Conservation (phyloP, 805 yeast species). For the Pichia insulana region DNA sequence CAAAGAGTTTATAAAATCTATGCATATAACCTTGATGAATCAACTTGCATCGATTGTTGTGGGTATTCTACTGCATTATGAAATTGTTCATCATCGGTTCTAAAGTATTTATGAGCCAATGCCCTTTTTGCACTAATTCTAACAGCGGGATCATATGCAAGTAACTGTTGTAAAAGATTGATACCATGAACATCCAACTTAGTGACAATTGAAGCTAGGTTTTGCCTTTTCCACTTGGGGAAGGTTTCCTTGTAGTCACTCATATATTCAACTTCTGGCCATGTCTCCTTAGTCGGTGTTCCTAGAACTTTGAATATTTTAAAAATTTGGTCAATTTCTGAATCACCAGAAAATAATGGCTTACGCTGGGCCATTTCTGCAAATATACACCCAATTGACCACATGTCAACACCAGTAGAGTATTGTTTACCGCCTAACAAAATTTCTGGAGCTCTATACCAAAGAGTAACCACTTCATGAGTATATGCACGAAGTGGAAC, state of each 20-base stretch:
- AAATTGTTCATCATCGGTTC: conserved; percentile 33
- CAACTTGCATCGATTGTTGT: conserved; percentile 30
- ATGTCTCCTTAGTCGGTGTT: conserved; percentile 83
- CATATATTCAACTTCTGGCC: conserved; percentile 90
- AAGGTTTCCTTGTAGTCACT: conserved; percentile 92
- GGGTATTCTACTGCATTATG: conserved; percentile 22
- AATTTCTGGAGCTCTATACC: conserved; percentile 97
- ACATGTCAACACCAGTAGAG: conserved; percentile 96
- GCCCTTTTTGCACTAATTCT: conserved; percentile 94
- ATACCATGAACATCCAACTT: conserved; percentile 76
- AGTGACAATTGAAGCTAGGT: conserved; percentile 65
- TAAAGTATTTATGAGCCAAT: conserved; percentile 78
- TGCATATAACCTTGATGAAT: conserved; percentile 27
- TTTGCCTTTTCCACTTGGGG: conserved; percentile 80
- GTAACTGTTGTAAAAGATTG: conserved; percentile 67
- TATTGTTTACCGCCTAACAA: conserved; percentile 93
- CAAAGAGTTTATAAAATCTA: conserved; percentile 6
- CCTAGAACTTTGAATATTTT: conserved; percentile 88
- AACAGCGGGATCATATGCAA: conserved; percentile 87
- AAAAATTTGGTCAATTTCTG: conserved; percentile 95
- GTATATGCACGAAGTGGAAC: conserved; percentile 95
- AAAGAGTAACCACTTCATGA: conserved; percentile 94
- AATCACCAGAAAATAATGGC: conserved; percentile 94
- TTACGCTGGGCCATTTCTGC: conserved; percentile 97
- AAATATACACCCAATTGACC: conserved; percentile 97